A percentile compares a stretch with the other conserved stretches of the same genome.
Evolutionary conservation across 2,329 filamentous ascomycete species (phyloP).

Genomic region (Penicillium sp.): DNA sequence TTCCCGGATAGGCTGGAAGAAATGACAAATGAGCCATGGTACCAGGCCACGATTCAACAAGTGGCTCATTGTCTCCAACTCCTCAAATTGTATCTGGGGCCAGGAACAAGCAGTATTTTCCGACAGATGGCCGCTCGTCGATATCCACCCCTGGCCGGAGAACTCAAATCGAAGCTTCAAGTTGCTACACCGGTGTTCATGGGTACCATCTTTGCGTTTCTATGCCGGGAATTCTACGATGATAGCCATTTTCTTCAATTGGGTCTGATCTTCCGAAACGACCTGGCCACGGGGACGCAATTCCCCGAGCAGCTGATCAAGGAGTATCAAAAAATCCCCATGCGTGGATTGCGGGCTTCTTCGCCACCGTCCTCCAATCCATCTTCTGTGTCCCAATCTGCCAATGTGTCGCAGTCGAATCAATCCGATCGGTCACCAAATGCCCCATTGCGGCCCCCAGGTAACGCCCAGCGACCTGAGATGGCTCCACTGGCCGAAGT

Average conservation of each 20-base stretch:
- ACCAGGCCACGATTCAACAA: slow-evolving; percentile 27
- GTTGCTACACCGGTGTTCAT: slow-evolving; percentile 51
- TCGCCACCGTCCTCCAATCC: too few relatives aligned
- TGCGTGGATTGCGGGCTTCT: slow-evolving; percentile 1
- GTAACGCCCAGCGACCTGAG: too few relatives aligned
- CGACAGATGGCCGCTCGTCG: slow-evolving; percentile 25
- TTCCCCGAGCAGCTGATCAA: background rate
- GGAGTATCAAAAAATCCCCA: slow-evolving; percentile 7
- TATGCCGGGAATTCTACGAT: slow-evolving; percentile 27
- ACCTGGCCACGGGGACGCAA: background rate
- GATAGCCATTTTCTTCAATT: slow-evolving; percentile 11
- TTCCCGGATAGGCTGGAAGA: slow-evolving; percentile 40
- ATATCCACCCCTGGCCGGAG: slow-evolving; percentile 54
- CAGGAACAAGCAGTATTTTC: slow-evolving; percentile 14
- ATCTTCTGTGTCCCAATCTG: too few relatives aligned
- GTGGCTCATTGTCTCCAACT: slow-evolving; percentile 45
- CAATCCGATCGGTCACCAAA: too few relatives aligned
- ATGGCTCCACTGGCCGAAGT: too few relatives aligned
- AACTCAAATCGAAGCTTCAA: slow-evolving; percentile 47
- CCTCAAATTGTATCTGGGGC: slow-evolving; percentile 43
- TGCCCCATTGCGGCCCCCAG: too few relatives aligned
- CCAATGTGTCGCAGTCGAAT: too few relatives aligned
- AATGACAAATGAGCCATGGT: slow-evolving; percentile 29
- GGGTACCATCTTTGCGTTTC: slow-evolving; percentile 46
- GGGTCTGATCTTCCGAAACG: slow-evolving; percentile 4